phyloP scores from a whole-genome alignment of 2,329 filamentous ascomycete genomes.

The Zymoseptoria passerinii region DNA sequence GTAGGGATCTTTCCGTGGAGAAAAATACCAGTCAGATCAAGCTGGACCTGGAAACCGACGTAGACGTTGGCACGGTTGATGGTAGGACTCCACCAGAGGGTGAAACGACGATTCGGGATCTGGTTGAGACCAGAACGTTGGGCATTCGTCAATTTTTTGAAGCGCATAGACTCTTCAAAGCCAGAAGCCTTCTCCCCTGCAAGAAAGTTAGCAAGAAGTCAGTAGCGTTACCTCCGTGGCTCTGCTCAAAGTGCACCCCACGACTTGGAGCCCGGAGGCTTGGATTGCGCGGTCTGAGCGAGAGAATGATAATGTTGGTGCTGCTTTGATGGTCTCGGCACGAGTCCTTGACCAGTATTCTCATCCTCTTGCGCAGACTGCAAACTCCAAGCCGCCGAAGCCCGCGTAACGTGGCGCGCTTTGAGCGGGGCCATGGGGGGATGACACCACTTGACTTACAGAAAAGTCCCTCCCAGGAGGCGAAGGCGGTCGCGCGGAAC shows the following conservation, averaged over 20 bases:
- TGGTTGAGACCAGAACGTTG: conserved; percentile 95
- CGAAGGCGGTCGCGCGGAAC: conserved; percentile 94
- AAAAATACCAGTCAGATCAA: conserved; percentile 97
- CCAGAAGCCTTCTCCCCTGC: conserved; percentile 15
- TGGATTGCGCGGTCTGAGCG: no score
- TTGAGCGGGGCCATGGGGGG: no score
- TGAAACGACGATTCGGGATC: conserved; percentile 97
- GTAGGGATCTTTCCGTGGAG: conserved; percentile 98
- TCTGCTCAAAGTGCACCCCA: no score
- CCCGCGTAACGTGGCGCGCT: no score
- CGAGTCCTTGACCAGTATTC: no score
- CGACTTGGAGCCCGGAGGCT: no score
- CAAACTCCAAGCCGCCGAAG: no score
- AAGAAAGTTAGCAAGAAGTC: conserved; percentile 6
- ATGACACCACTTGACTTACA: conserved; percentile 43
- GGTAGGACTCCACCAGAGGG: conserved; percentile 79
- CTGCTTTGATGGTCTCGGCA: no score
- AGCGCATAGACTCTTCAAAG: conserved; percentile 66
- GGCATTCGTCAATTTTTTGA: conserved; percentile 97
- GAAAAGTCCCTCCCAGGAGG: conserved; percentile 93
- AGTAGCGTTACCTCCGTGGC: neutral
- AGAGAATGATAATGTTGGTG: no score
- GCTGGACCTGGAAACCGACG: conserved; percentile 97
- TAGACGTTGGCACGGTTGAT: conserved; percentile 71
- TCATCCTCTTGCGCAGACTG: no score